Conservation (phyloP, 306 rosid species). For the Psophocarpus tetragonolobus region DNA sequence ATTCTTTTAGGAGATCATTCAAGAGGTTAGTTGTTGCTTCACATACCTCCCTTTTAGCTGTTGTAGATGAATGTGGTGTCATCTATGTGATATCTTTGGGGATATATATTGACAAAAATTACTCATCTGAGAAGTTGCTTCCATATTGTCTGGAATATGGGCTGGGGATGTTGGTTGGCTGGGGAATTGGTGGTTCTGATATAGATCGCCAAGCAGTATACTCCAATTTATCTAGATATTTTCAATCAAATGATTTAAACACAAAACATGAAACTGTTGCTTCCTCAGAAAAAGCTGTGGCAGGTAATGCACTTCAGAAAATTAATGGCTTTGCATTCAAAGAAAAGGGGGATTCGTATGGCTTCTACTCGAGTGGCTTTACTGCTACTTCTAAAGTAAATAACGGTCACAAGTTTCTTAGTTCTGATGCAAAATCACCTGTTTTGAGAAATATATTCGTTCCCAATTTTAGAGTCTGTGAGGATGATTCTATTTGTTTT, state of each 20-base stretch:
- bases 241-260: constrained; percentile 32
- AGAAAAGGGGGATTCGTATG: constrained; percentile 42
- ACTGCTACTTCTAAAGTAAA: constrained; percentile 48
- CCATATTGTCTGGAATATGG: constrained; percentile 57
- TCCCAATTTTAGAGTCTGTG: constrained; percentile 56
- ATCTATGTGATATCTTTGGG: constrained; percentile 59
- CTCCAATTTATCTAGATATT: constrained; percentile 41
- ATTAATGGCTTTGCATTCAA: constrained; percentile 37
- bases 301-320: constrained; percentile 38
- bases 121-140: constrained; percentile 56
- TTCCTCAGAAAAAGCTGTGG: constrained; percentile 39
- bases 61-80: constrained; percentile 78
- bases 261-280: constrained; percentile 37
- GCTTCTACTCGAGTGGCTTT: constrained; percentile 55
- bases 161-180: constrained; percentile 68
- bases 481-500: constrained; percentile 66
- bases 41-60: constrained; percentile 71
- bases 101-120: constrained; percentile 45
- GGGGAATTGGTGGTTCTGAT: constrained; percentile 83
- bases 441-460: constrained; percentile 66
- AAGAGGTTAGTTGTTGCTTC: constrained; percentile 78
- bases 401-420: constrained; percentile 41
- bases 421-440: constrained; percentile 49
- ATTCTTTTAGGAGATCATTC: constrained; percentile 51
- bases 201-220: constrained; percentile 58